Evolutionary conservation across 1,284 basidiomycete species (phyloP).

Genomic region (Naganishia albida): DNA sequence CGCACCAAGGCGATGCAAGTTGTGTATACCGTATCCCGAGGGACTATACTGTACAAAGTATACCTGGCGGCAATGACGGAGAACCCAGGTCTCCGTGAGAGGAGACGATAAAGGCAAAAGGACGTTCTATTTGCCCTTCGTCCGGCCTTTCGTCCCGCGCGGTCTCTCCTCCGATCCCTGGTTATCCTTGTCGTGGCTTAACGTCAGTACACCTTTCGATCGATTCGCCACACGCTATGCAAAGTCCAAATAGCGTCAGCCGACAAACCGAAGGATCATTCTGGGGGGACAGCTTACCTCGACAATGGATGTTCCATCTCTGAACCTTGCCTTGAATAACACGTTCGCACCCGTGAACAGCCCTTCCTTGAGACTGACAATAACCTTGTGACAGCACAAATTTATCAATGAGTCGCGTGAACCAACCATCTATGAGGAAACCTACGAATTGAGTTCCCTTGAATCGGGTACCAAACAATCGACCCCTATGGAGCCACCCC

Average conservation of each 20-base stretch:
- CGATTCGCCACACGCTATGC: constrained; percentile 16
- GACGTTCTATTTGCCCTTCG: constrained; percentile 3
- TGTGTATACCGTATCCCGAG: too few species aligned
- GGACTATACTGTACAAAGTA: too few species aligned
- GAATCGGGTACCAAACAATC: constrained; percentile 95
- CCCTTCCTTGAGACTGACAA: constrained; percentile 95
- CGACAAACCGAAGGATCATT: neutral
- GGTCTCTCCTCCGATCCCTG: constrained; percentile 1
- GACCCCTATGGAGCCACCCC: constrained; percentile 58
- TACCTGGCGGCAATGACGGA: too few species aligned
- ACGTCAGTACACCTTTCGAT: constrained; percentile 18
- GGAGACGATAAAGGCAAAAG: too few species aligned
- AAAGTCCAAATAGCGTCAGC: neutral
- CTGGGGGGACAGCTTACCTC: constrained; percentile 53
- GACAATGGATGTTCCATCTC: constrained; percentile 88
- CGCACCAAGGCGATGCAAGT: too few species aligned
- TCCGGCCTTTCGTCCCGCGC: constrained; percentile 5
- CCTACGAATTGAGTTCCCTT: constrained; percentile 65
- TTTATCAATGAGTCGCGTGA: neutral
- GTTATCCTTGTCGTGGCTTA: constrained; percentile 23
- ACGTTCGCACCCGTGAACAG: constrained; percentile 98
- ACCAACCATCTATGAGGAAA: neutral
- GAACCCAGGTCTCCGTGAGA: too few species aligned
- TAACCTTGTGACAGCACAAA: constrained; percentile 59
- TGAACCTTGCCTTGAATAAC: constrained; percentile 85